Conservation (phyloP, 1,139 yeast species). For the Suhomyces coccinellae region DNA sequence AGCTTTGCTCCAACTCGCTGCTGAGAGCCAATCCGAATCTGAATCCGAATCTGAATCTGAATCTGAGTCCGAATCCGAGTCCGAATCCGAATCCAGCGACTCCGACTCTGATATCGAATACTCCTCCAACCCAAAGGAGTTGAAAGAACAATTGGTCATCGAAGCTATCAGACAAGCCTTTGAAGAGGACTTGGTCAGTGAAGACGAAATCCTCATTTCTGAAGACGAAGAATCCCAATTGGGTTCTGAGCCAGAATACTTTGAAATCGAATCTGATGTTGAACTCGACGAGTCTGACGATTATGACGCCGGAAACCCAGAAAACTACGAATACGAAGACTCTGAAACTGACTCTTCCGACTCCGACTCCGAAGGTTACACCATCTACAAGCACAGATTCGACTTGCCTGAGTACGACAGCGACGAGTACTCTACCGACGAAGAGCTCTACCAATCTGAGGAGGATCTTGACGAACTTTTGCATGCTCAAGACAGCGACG, state of each 20-base stretch:
- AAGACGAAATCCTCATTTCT: slow-evolving; percentile 23
- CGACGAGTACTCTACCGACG: slow-evolving; percentile 42
- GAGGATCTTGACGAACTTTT: slow-evolving; percentile 17
- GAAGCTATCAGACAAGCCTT: slow-evolving; percentile 45
- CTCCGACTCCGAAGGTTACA: slow-evolving; percentile 42
- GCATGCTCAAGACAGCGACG: slow-evolving; percentile 26
- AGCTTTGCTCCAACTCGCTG: slow-evolving; percentile 24
- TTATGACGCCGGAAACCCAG: slow-evolving; percentile 26
- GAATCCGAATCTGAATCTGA: slow-evolving; percentile 22
- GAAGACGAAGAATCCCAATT: slow-evolving; percentile 31
- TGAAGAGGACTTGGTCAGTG: slow-evolving; percentile 38
- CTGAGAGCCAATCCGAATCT: slow-evolving; percentile 13
- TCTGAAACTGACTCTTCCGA: slow-evolving; percentile 24
- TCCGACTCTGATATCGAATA: slow-evolving; percentile 24
- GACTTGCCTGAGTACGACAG: slow-evolving; percentile 38
- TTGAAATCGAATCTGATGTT: slow-evolving; percentile 33
- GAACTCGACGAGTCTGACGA: slow-evolving; percentile 21
- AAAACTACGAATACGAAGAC: slow-evolving; percentile 28
- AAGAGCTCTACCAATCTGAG: slow-evolving; percentile 31
- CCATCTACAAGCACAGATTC: slow-evolving; percentile 45
- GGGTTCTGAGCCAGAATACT: slow-evolving; percentile 35
- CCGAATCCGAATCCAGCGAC: slow-evolving; percentile 17
- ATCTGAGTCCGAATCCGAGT: slow-evolving; percentile 11
- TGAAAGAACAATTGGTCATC: slow-evolving; percentile 36
- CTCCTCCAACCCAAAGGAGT: slow-evolving; percentile 35